These are phyloP conservation scores for Ilyonectria robusta DNA, from an alignment of 2,329 filamentous ascomycete genomes.

Conservation along the genomic window DNA sequence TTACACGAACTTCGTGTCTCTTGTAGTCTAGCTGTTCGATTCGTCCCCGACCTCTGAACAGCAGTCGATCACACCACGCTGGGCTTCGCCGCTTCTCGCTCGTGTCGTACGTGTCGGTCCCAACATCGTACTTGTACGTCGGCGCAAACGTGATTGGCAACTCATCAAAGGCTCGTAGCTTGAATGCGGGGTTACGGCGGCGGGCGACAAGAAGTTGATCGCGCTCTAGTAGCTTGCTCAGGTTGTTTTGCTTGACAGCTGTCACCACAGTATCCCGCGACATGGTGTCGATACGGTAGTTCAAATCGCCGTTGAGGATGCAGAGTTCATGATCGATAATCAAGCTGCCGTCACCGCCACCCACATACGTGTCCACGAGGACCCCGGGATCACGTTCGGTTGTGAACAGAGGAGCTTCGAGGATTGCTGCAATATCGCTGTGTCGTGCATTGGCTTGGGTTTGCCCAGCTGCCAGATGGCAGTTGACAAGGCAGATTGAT, in stretches of 20 bases:
- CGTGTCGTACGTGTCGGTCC: constrained; percentile 92
- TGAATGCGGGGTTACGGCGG: constrained; percentile 90
- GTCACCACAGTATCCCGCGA: constrained; percentile 92
- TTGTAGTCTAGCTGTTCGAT: constrained; percentile 91
- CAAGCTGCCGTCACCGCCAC: constrained; percentile 95
- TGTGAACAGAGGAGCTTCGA: constrained; percentile 84
- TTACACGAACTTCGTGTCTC: constrained; percentile 90
- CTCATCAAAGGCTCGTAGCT: constrained; percentile 91
- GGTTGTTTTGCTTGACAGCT: constrained; percentile 84
- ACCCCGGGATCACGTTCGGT: constrained; percentile 76
- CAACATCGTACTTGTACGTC: constrained; percentile 99
- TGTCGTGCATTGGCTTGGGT: constrained; percentile 91
- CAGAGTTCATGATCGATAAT: constrained; percentile 98
- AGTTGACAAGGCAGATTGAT: constrained; percentile 96
- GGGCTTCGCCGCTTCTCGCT: constrained; percentile 95
- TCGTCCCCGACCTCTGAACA: constrained; percentile 86
- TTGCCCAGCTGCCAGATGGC: constrained; percentile 95
- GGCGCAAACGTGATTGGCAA: constrained; percentile 91
- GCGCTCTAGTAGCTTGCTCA: constrained; percentile 88
- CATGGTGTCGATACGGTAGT: constrained; percentile 98
- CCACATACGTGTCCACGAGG: constrained; percentile 84
- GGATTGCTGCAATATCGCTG: constrained; percentile 90
- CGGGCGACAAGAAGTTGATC: constrained; percentile 93
- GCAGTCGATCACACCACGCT: constrained; percentile 94
- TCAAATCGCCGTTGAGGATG: constrained; percentile 94